phyloP scores from a whole-genome alignment of 1,139 yeast species.

The Torulaspora globosa region DNA sequence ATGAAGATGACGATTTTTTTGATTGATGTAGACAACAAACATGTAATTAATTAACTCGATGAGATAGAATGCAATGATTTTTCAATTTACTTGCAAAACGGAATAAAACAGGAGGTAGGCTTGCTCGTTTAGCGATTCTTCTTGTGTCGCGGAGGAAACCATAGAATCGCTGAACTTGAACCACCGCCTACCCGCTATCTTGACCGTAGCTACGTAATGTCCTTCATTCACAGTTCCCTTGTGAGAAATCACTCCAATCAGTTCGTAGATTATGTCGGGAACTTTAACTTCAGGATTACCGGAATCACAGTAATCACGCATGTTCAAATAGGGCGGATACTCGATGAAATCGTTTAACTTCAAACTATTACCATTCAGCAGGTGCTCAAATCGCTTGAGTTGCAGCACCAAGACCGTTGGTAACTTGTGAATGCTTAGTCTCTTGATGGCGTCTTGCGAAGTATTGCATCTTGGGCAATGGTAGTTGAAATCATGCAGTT shows the following conservation, averaged over 20 bases:
- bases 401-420: constrained; percentile 83
- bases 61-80: constrained; percentile 6
- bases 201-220: constrained; percentile 79
- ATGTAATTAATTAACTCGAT: constrained; percentile 3
- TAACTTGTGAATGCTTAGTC: constrained; percentile 58
- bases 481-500: constrained; percentile 62
- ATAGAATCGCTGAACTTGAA: constrained; percentile 86
- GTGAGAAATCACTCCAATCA: constrained; percentile 83
- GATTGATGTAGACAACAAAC: constrained; percentile 28
- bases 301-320: constrained; percentile 55
- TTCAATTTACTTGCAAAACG: constrained; percentile 36
- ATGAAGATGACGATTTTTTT: constrained; percentile 45
- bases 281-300: constrained; percentile 17
- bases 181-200: constrained; percentile 73
- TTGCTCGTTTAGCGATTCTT: constrained; percentile 61
- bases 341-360: constrained; percentile 73
- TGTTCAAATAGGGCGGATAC: constrained; percentile 67
- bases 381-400: constrained; percentile 81
- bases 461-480: constrained; percentile 63
- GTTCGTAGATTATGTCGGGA: constrained; percentile 55
- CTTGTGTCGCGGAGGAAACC: constrained; percentile 61
- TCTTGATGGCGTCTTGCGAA: constrained; percentile 64
- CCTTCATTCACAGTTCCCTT: constrained; percentile 93
- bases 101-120: constrained; percentile 82
- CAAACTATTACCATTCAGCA: constrained; percentile 46